phyloP scores from a whole-genome alignment of 345 rosid genomes.

The Heritiera fomes region DNA sequence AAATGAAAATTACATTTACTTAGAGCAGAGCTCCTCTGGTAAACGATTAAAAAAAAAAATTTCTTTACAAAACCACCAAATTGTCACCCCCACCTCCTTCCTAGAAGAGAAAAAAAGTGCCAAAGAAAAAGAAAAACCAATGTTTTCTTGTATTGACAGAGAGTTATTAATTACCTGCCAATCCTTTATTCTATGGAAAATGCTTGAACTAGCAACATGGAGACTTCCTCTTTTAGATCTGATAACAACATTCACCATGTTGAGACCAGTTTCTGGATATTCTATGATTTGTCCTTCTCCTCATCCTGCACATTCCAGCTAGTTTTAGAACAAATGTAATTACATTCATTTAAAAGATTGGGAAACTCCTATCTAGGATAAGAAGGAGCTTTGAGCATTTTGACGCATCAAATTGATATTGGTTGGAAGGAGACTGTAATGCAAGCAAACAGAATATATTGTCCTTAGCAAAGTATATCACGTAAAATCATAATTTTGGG shows the following conservation, averaged over 20 bases:
- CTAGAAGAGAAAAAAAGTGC: not conserved
- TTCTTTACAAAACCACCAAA: not conserved
- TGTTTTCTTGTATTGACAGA: not conserved
- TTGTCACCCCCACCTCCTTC: not conserved
- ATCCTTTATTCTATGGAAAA: not conserved
- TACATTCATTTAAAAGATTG: constrained; percentile 6
- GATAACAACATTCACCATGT: not conserved
- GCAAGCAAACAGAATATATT: not conserved
- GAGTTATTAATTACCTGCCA: not conserved
- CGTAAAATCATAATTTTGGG: constrained; percentile 3
- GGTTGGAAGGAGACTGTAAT: not conserved
- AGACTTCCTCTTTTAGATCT: not conserved
- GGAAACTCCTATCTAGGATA: not conserved
- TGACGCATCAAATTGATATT: not conserved
- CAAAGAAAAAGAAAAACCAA: not conserved
- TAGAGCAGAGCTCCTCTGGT: not conserved
- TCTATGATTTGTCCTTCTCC: constrained; percentile 41
- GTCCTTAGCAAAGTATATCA: not conserved
- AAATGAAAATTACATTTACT: not conserved
- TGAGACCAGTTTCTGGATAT: not conserved
- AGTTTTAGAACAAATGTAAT: constrained; percentile 10
- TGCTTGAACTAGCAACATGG: not conserved
- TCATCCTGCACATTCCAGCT: constrained; percentile 39
- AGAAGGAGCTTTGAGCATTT: not conserved
- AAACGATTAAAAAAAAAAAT: not conserved